Evolutionary conservation across 2,329 filamentous ascomycete genomes (phyloP), one percentile per base, ranked within the genome.

Genomic region (Fusarium sp.): DNA sequence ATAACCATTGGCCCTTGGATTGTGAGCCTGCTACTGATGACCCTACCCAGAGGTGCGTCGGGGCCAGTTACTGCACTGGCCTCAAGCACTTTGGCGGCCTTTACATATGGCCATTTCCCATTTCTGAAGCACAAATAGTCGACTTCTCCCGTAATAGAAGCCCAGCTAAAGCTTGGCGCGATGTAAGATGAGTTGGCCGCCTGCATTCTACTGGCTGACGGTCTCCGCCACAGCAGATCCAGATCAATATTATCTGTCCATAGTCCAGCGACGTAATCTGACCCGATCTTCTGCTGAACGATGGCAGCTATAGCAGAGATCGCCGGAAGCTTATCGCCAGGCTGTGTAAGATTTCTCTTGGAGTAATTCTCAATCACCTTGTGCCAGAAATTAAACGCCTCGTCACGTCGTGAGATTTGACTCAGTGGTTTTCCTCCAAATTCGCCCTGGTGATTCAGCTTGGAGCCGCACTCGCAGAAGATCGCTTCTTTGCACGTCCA

Each of bases 331-430:
- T 72, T 73, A 41, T 79, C 77, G 0, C 52, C 28, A 6, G 47
- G 29, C 1, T 72, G 57, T 0, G 72, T 73, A 18, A 79, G 44
- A 4, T 68, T 49, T 7, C 73, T 57, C 23, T 66, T 62, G 3
- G 75, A 71, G 46, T 78, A 78, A 43, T 69, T 74, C 43, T 76
- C 71, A 18, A 77, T 63, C 2, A 75, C 63, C 16, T 75, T 74
- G 35, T 75, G 72, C 76, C 76, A 77, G 31, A 75, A 75, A 5
- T 52, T 57, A 26, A 71, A 71, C 2, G 78, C 71, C 10, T 74
- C 69, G 7, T 39, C 23, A 1, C 46, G 44, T 20, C 33, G n/a
- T n/a, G 31, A 52, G 21, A 72, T 68, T 28, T 67, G 63, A 28
- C 59, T 54, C 12, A 73, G 59, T 12, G 55, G 61, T 9, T 44